A percentile compares a stretch with the other conserved stretches of the same genome.
Conservation (phyloP, 371 early-diverging fungal species). For the Mortierella sp. region DNA sequence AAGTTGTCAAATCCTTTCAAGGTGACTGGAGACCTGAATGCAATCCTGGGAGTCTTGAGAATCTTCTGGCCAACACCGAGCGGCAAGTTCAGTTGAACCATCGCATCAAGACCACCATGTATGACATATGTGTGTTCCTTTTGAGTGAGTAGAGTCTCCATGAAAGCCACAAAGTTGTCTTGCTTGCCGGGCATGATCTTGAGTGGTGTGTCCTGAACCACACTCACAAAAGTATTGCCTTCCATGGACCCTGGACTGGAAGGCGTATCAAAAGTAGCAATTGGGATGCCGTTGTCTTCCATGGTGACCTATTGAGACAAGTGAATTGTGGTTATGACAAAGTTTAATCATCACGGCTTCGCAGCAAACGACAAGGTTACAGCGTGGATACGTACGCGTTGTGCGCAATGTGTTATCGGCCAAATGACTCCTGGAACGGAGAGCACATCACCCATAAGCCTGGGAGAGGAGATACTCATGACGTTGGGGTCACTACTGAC, state of each 20-base stretch:
- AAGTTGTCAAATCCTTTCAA: conserved; percentile 7
- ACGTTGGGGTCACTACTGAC: neutral
- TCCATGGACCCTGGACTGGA: neutral
- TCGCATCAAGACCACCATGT: conserved; percentile 1
- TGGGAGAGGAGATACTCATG: conserved; percentile 3
- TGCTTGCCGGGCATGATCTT: neutral
- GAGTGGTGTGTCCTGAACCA: neutral
- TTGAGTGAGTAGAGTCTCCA: neutral
- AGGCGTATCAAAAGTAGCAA: neutral
- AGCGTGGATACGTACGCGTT: neutral
- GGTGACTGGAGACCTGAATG: conserved; percentile 1
- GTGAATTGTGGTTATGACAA: too few species aligned
- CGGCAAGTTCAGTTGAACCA: neutral
- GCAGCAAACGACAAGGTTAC: neutral
- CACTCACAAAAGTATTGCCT: too few species aligned
- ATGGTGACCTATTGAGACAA: neutral
- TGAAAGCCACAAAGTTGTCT: conserved; percentile 1
- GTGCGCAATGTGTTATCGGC: neutral
- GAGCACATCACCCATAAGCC: neutral
- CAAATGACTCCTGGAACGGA: neutral
- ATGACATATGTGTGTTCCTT: neutral
- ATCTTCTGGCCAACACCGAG: neutral
- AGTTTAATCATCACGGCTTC: too few species aligned
- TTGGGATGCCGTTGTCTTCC: neutral
- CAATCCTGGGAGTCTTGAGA: conserved; percentile 1